Conservation (phyloP, 805 yeast species). For the Wickerhamiella brachini region DNA sequence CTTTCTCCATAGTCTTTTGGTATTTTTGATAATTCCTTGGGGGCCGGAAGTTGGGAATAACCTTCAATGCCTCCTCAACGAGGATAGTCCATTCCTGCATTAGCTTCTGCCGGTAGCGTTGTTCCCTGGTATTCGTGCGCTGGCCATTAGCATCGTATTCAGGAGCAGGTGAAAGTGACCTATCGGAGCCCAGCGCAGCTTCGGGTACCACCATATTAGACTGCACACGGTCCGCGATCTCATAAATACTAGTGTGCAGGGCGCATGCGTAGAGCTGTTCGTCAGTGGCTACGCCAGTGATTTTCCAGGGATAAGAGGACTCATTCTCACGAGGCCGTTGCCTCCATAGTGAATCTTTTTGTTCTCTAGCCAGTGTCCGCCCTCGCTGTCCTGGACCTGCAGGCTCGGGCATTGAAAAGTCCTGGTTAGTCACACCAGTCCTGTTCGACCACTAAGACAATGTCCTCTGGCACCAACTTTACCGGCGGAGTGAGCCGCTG, state of each 20-base stretch:
- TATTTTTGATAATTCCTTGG: slow-evolving; percentile 67
- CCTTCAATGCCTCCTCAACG: slow-evolving; percentile 58
- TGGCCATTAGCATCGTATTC: slow-evolving; percentile 71
- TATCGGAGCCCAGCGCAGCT: slow-evolving; percentile 22
- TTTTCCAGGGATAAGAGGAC: slow-evolving; percentile 3
- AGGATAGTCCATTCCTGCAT: slow-evolving; percentile 71
- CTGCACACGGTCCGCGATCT: slow-evolving; percentile 49
- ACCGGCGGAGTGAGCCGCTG: slow-evolving; percentile 35
- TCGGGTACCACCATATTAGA: slow-evolving; percentile 38
- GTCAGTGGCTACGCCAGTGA: slow-evolving; percentile 39
- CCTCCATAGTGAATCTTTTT: background rate
- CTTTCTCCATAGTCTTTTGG: slow-evolving; percentile 62
- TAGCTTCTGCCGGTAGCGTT: slow-evolving; percentile 41
- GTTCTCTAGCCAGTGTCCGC: background rate
- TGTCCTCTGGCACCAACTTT: slow-evolving; percentile 16
- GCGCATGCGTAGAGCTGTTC: slow-evolving; percentile 71
- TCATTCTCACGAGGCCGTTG: background rate
- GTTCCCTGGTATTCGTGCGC: slow-evolving; percentile 74
- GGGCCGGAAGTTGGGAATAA: slow-evolving; percentile 63
- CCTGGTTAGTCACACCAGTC: background rate
- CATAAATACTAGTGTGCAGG: slow-evolving; percentile 60
- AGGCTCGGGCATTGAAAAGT: slow-evolving; percentile 16
- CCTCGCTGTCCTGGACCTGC: background rate
- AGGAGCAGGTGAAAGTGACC: slow-evolving; percentile 87
- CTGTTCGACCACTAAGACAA: background rate